Percentiles rank a stretch among this genome's conserved stretches.
phyloP scores from a whole-genome alignment of 1,284 basidiomycete genomes.

The Ceratobasidium sp. region DNA sequence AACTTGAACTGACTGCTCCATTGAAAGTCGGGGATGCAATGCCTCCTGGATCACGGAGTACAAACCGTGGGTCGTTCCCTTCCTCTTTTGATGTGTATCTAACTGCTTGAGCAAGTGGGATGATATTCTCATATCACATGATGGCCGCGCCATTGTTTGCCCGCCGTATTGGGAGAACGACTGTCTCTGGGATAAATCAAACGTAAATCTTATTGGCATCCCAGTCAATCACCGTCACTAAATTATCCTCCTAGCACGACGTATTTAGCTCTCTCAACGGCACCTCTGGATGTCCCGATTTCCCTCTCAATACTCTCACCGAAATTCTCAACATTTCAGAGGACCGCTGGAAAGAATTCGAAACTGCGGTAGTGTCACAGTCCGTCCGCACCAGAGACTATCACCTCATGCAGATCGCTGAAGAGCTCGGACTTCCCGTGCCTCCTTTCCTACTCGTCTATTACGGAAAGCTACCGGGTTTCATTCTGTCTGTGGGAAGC shows the following conservation, averaged over 20 bases:
- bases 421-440: constrained; percentile 15
- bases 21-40: constrained; percentile 34
- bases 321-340: constrained; percentile 29
- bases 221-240: not conserved
- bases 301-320: constrained; percentile 17
- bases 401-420: constrained; percentile 37
- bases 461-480: constrained; percentile 1
- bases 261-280: constrained; percentile 27
- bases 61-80: constrained; percentile 2
- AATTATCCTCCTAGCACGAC: not conserved
- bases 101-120: not conserved
- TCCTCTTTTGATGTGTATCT: not conserved
- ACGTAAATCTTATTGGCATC: not conserved
- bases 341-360: constrained; percentile 1
- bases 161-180: constrained; percentile 31
- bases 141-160: constrained; percentile 6
- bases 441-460: constrained; percentile 28
- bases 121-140: constrained; percentile 8
- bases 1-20: not conserved
- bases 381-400: constrained; percentile 9
- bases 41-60: constrained; percentile 25
- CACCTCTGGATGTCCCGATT: not conserved
- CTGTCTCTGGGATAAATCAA: constrained; percentile 14
- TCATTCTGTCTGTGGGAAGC: constrained; percentile 21
- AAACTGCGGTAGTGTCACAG: not conserved